Evolutionary conservation across 179 eudicot genomes (phyloP), one percentile per base, ranked within the genome.

Genomic region (Corrigiola litoralis): DNA sequence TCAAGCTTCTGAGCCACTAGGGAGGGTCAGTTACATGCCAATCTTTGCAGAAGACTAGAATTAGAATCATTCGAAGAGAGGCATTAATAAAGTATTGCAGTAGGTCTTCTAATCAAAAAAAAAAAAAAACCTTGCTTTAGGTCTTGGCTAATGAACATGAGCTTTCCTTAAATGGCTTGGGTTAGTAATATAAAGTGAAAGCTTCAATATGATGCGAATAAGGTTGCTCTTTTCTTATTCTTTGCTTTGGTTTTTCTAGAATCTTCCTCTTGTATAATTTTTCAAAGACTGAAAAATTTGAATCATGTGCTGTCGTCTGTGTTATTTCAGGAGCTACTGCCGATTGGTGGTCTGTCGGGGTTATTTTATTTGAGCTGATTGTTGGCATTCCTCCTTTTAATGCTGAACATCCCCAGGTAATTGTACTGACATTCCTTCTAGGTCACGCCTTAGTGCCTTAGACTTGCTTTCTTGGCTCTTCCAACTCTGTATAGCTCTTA

Each of bases 311-410:
- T 33, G 31, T 47, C 73, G 47, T 66, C 59, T 71, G 31, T 13
- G 72, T 79, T 76, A 61, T 25, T 59, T 54, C 81, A 95, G 99
- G 87, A n/a, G 79, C 88, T 55, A 86, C 95, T 69, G 99, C 99
- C 11, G 99, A 95, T 84, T 95, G 99, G 99, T 95, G 99, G 99
- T 95, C 99, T 64, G 97, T 95, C 50, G 99, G 99, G 72, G 90
- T 95, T 69, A 95, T 95, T 65, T 74, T 94, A 37, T 94, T 94
- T 71, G 99, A 94, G 69, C 77, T 94, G 72, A 82, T 94, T 75
- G 99, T 94, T 78, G 97, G 99, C 65, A 91, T 95, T 65, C 99
- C 99, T 17, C 99, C 99, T 59, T 95, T 91, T 78, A 95, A 91
- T 76, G 99, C 97, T 37, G 97, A 90, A 77, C 99, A 95, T 81